Base-by-base conservation (phyloP, 495 filamentous ascomycete genomes). In the Venustampulla echinocandica region DNA sequence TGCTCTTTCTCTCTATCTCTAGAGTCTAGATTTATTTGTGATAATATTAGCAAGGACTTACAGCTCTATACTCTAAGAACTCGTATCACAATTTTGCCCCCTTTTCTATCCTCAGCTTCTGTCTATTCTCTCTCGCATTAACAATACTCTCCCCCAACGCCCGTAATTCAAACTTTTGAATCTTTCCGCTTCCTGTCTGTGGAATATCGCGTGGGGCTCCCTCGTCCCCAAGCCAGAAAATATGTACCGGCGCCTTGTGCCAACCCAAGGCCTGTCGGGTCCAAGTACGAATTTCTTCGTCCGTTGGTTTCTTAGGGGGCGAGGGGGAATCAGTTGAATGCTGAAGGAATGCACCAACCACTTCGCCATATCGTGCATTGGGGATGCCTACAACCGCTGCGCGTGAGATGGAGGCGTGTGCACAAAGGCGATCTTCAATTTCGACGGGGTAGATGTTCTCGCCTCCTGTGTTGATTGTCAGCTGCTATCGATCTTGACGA, bases 181-280 rank as follows among this genome's bases (percentile, higher is more conserved):
- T 74, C 65, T 85, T 85, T 6, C 81, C 81, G 59, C 81, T 85
- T 1, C 81, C 81, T 24, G 81, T 85, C 44, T 83, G 63, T 3
- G 81, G 81, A 3, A 81, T 64, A 7, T 69, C 64, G 2, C 51
- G 70, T 18, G 34, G 34, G 6, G 17, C 34, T 11, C 34, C 76
- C 40, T 75, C 73, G 52, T 75, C 61, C 0, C 80, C 80, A 40
- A 84, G 70, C 60, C 78, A 82, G 52, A 84, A 83, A 14, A 85
- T 59, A 52, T 82, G 69, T 40, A 70, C 67, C 1, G 81, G 81
- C 24, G 79, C 76, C 63, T 85, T 85, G 59, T 85, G 81, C 20
- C 76, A 64, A 0, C 81, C 81, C 15, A 85, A 65, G 11, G 73
- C 74, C 39, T 73, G 61, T 27, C 78, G 63, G 2, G 76, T 76